Percentiles rank a stretch among this genome's conserved stretches.
phyloP scores from a whole-genome alignment of 1,284 basidiomycete genomes.

The Moesziomyces antarcticus region DNA sequence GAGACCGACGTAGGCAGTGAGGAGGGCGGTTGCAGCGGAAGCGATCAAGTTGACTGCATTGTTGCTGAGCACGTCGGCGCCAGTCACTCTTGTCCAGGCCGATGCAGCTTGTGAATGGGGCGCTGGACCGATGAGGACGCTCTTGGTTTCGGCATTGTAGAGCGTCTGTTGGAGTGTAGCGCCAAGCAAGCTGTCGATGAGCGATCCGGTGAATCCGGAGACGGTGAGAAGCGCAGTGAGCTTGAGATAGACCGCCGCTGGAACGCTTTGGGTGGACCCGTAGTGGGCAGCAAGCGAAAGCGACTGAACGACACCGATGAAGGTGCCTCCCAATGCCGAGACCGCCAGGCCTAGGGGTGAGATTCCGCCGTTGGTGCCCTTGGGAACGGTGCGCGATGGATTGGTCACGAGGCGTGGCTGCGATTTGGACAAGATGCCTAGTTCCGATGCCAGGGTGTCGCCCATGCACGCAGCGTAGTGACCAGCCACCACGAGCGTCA shows the following conservation, averaged over 20 bases:
- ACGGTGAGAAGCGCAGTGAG: slow-evolving; percentile 69
- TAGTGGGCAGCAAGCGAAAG: slow-evolving; percentile 69
- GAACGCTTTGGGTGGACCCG: neutral
- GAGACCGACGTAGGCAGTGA: slow-evolving; percentile 30
- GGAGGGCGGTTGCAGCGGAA: slow-evolving; percentile 19
- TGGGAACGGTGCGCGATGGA: slow-evolving; percentile 86
- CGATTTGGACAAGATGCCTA: slow-evolving; percentile 53
- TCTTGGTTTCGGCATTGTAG: slow-evolving; percentile 75
- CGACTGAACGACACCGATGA: slow-evolving; percentile 69
- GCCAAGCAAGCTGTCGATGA: slow-evolving; percentile 74
- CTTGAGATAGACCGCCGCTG: slow-evolving; percentile 72
- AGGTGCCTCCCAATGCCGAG: slow-evolving; percentile 77
- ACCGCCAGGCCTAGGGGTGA: slow-evolving; percentile 79
- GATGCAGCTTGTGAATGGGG: slow-evolving; percentile 57
- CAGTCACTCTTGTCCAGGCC: slow-evolving; percentile 74
- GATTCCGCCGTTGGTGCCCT: slow-evolving; percentile 91
- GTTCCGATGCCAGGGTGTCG: slow-evolving; percentile 59
- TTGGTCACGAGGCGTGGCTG: slow-evolving; percentile 51
- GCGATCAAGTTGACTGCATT: slow-evolving; percentile 71
- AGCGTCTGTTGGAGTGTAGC: slow-evolving; percentile 86
- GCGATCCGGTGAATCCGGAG: slow-evolving; percentile 73
- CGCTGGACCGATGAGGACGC: slow-evolving; percentile 71
- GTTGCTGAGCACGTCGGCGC: slow-evolving; percentile 80
- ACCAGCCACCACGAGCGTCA: slow-evolving; percentile 44
- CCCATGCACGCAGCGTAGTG: slow-evolving; percentile 62